Evolutionary conservation across 2,329 filamentous ascomycete species (phyloP).

Genomic region (Colletotrichum phormii): DNA sequence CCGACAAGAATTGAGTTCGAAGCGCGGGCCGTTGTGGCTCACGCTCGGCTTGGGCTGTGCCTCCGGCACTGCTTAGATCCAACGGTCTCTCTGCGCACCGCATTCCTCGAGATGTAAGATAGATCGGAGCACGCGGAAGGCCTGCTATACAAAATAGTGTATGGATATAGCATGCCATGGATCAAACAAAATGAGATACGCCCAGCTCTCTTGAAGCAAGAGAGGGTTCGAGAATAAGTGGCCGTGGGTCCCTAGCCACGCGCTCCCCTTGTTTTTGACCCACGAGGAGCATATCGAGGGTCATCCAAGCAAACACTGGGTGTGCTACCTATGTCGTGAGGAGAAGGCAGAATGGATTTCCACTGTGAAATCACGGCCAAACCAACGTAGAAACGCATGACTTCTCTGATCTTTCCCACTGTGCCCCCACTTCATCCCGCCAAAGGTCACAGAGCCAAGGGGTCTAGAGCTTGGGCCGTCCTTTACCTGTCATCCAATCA

Average conservation of each 20-base stretch:
- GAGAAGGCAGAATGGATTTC: not conserved
- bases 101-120: not conserved
- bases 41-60: not conserved
- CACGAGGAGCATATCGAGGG: constrained; percentile 12
- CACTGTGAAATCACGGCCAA: constrained; percentile 2
- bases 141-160: not conserved
- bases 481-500: constrained; percentile 14
- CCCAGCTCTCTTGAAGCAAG: not conserved
- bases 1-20: not conserved
- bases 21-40: not conserved
- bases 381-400: not conserved
- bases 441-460: not conserved
- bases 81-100: not conserved
- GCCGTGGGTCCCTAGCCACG: constrained; percentile 6
- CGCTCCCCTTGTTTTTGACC: constrained; percentile 5
- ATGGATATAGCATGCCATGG: not conserved
- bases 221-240: constrained; percentile 16
- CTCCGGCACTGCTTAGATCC: not conserved
- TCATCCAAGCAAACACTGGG: constrained; percentile 19
- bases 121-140: not conserved
- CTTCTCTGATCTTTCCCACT: not conserved
- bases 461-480: constrained; percentile 26
- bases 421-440: constrained; percentile 13
- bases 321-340: too few species aligned
- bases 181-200: not conserved